A percentile compares a stretch with the other conserved stretches of the same genome.
Conservation (phyloP, 1,284 basidiomycete genomes). For the Wolfiporia cocos region DNA sequence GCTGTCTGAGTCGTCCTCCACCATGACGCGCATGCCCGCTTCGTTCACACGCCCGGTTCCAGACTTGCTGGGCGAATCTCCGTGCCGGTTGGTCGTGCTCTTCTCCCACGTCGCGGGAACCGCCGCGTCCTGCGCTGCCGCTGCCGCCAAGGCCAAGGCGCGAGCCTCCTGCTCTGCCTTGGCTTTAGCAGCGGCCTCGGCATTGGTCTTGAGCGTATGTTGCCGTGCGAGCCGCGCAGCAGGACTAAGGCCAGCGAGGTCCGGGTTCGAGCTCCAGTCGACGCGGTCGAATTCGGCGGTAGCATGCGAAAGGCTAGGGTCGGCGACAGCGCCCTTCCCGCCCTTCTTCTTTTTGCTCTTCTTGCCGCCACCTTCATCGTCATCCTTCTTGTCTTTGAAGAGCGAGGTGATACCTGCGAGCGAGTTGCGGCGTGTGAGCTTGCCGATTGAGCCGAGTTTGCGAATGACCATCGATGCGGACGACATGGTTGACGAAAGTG, state of each 20-base stretch:
- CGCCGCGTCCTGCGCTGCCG: conserved; percentile 27
- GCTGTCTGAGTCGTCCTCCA: conserved; percentile 56
- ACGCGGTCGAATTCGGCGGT: conserved; percentile 80
- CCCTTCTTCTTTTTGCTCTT: conserved; percentile 42
- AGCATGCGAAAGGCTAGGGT: conserved; percentile 78
- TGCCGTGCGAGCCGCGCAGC: conserved; percentile 89
- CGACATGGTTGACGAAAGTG: conserved; percentile 93
- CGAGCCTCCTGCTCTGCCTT: conserved; percentile 48
- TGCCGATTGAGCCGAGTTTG: conserved; percentile 91
- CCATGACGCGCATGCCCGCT: conserved; percentile 60
- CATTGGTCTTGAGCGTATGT: conserved; percentile 81
- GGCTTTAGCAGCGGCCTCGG: conserved; percentile 72
- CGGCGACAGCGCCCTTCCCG: conserved; percentile 60
- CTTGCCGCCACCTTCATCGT: conserved; percentile 41
- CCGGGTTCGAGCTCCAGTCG: conserved; percentile 39
- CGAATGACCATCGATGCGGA: conserved; percentile 97
- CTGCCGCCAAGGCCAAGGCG: conserved; percentile 33
- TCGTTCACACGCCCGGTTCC: conserved; percentile 46
- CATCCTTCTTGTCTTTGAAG: conserved; percentile 87
- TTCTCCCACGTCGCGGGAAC: conserved; percentile 74
- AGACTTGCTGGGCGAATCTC: conserved; percentile 35
- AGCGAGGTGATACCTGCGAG: conserved; percentile 90
- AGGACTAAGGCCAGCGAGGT: conserved; percentile 79
- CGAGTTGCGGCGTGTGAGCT: conserved; percentile 86
- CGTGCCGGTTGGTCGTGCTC: conserved; percentile 60